phyloP scores from a whole-genome alignment of 306 rosid genomes.

The Lupinus albus region DNA sequence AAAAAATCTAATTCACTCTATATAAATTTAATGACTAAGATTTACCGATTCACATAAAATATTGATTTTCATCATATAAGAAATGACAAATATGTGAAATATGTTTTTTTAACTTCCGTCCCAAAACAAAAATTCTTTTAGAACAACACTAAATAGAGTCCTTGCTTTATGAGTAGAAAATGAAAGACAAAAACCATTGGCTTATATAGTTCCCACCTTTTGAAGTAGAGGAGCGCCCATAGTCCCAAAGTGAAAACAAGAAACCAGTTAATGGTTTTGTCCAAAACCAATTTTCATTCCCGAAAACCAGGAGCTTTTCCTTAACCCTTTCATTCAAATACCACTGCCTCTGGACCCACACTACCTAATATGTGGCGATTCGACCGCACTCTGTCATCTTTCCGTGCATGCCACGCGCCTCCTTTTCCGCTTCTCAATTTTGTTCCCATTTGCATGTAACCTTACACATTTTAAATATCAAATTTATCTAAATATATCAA shows the following conservation, averaged over 20 bases:
- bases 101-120: no score
- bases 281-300: constrained; percentile 43
- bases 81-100: no score
- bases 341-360: constrained; percentile 37
- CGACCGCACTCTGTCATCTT: constrained; percentile 65
- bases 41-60: no score
- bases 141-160: no score
- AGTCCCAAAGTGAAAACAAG: constrained; percentile 41
- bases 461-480: no score
- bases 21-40: no score
- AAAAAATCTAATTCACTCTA: no score
- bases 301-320: constrained; percentile 83
- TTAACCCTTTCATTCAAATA: constrained; percentile 19
- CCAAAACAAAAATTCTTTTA: no score
- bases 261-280: constrained; percentile 47
- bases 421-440: constrained; percentile 10
- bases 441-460: constrained; percentile 70
- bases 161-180: not conserved
- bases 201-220: not conserved
- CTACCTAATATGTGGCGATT: constrained; percentile 77
- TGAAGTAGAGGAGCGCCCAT: constrained; percentile 47
- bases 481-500: no score
- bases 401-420: constrained; percentile 71
- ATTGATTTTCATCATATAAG: no score
- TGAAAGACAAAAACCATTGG: constrained; percentile 40